Base-by-base conservation (phyloP, 495 filamentous ascomycete genomes). In the Penicillium chermesinum region DNA sequence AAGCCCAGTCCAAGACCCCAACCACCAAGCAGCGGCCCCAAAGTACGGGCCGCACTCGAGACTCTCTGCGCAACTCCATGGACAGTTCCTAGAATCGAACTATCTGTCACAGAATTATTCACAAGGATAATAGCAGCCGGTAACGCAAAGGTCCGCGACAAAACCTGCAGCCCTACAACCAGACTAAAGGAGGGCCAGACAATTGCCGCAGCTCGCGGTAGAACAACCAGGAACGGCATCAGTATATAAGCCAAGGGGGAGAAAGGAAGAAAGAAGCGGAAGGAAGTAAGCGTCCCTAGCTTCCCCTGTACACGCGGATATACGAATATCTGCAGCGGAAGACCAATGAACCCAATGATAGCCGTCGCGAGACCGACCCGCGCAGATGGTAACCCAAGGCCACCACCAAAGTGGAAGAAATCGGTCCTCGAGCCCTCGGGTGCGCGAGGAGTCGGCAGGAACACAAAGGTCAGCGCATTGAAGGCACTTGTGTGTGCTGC, bases 401-500 rank as follows among this genome's bases (percentile, higher is more conserved):
- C 87, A 44, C 87, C 87, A 14, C 77, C 76, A 63, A 89, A 91
- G 49, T 74, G 72, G 58, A 89, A 75, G 18, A 81, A 69, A 1
- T 73, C 68, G 16, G 62, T 56, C 6, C 65, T 71, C n/a, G 67
- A 62, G 39, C 55, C 53, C 15, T 77, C 72, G 14, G 72, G 65
- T 7, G 78, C 74, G 8, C 75, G 76, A 0, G 86, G 84, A 2
- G 80, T 81, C 7, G 83, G 84, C 41, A 91, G 69, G 59, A 86
- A 87, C 18, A 86, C 75, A 41, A 84, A 86, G 38, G 84, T 85
- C 54, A 90, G 73, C 38, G 83, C 76, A 64, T 84, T 86, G 72
- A 87, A 91, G 7, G 86, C 82, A 30, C 82, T 79, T 27, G 84
- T 81, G 61, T 91, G 87, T 52, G 87, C 72, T n/a, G 82, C 79